phyloP scores from a whole-genome alignment of 177 flowering plant species.

The Vitis hybrid region DNA sequence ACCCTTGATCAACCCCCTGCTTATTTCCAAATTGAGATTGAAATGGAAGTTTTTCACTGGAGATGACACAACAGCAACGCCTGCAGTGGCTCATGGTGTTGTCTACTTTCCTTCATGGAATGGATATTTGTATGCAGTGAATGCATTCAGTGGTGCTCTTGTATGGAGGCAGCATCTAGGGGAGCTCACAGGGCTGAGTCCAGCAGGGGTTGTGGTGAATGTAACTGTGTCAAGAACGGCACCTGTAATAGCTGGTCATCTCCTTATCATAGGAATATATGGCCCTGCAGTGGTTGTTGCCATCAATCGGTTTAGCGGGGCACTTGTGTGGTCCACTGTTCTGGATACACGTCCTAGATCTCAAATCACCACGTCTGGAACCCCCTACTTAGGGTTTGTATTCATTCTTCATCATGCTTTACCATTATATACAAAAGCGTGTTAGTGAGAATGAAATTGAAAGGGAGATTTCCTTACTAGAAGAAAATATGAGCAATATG shows the following conservation, averaged over 20 bases:
- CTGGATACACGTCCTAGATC: constrained; percentile 15
- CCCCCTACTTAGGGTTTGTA: constrained; percentile 21
- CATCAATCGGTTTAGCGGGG: constrained; percentile 19
- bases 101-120: constrained; percentile 48
- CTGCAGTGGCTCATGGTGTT: constrained; percentile 30
- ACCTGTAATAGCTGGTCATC: constrained; percentile 33
- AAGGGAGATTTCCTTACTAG: too few relatives aligned
- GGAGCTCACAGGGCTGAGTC: constrained; percentile 28
- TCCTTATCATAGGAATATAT: constrained; percentile 32
- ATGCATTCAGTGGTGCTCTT: constrained; percentile 28
- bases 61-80: constrained; percentile 40
- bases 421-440: too few relatives aligned
- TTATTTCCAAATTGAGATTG: constrained; percentile 21
- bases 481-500: too few relatives aligned
- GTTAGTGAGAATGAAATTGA: too few relatives aligned
- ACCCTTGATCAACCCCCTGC: constrained; percentile 25
- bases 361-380: constrained; percentile 37
- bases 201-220: constrained; percentile 16
- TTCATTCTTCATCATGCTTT: neutral
- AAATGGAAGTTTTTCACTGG: constrained; percentile 41
- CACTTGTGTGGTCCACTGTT: constrained; percentile 26
- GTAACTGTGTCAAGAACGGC: constrained; percentile 34
- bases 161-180: constrained; percentile 35
- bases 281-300: constrained; percentile 42
- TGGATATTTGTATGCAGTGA: constrained; percentile 41